A percentile compares a stretch with the other conserved stretches of the same genome.
These are phyloP conservation scores for Phytopythium oedochilum DNA, from an alignment of 352 stramenopile species.

Conservation along the genomic window DNA sequence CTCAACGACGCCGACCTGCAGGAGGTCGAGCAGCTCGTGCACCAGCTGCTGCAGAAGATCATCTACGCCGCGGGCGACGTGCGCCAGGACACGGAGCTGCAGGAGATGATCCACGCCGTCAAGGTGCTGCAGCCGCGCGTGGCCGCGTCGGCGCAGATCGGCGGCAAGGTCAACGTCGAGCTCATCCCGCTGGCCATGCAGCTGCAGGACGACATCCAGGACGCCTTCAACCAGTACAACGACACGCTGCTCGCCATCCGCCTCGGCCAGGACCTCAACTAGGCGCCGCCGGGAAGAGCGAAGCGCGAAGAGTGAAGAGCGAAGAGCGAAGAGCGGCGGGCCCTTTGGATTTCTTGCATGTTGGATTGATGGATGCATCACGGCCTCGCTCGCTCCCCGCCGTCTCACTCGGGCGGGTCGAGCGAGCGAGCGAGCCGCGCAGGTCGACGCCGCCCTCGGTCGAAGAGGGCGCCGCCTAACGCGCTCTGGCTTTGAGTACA, in stretches of 20 bases:
- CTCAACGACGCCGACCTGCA: constrained; percentile 86
- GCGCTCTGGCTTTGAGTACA: no score
- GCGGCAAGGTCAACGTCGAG: constrained; percentile 85
- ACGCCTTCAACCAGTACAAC: constrained; percentile 91
- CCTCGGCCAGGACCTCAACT: constrained; percentile 81
- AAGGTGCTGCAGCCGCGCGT: constrained; percentile 85
- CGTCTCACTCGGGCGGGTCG: not conserved
- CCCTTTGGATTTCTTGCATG: constrained; percentile 3
- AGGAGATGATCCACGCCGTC: constrained; percentile 89
- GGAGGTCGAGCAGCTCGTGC: constrained; percentile 86
- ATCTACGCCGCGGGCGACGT: constrained; percentile 85
- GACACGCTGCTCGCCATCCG: constrained; percentile 83
- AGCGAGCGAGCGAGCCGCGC: not conserved
- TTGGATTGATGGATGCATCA: constrained; percentile 1
- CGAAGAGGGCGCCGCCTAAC: constrained; percentile 1
- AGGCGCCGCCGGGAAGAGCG: constrained; percentile 3
- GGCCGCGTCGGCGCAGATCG: constrained; percentile 79
- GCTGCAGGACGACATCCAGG: constrained; percentile 88
- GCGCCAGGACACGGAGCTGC: constrained; percentile 82
- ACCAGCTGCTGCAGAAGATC: constrained; percentile 86
- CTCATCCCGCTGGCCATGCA: constrained; percentile 87
- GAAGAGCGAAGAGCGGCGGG: not conserved
- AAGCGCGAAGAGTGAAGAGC: not conserved
- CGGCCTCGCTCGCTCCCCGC: not conserved
- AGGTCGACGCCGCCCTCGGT: constrained; percentile 4